These are phyloP conservation scores for Castanea crenata DNA, from an alignment of 306 rosid genomes.

Conservation along the genomic window DNA sequence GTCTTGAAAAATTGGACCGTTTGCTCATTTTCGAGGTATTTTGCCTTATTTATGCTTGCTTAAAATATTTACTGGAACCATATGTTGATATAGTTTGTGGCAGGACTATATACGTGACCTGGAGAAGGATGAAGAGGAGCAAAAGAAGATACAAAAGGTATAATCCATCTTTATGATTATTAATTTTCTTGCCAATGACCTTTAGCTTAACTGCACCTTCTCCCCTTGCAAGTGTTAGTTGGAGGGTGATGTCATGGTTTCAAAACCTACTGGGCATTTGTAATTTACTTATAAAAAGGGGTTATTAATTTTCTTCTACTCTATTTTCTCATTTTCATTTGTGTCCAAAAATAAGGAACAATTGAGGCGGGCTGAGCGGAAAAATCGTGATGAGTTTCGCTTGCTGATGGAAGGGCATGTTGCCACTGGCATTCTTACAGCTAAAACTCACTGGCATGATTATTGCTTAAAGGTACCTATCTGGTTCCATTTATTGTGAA, in stretches of 20 bases:
- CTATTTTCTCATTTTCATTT: conserved; percentile 25
- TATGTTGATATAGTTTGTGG: conserved; percentile 35
- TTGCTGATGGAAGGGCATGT: conserved; percentile 82
- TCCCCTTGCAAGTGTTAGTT: too few species aligned
- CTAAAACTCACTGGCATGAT: conserved; percentile 89
- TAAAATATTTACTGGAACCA: conserved; percentile 11
- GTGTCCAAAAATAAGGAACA: conserved; percentile 51
- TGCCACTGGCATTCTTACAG: conserved; percentile 64
- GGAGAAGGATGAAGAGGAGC: conserved; percentile 97
- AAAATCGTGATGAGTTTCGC: conserved; percentile 95
- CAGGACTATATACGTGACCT: conserved; percentile 96
- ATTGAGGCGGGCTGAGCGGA: conserved; percentile 79
- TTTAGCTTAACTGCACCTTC: too few species aligned
- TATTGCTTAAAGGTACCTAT: conserved; percentile 74
- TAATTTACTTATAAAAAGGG: not conserved
- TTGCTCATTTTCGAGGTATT: conserved; percentile 87
- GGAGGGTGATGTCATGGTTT: too few species aligned
- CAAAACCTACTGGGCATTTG: too few species aligned
- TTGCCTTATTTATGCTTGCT: conserved; percentile 22
- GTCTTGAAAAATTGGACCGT: conserved; percentile 93
- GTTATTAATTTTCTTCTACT: conserved; percentile 17
- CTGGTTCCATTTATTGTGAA: conserved; percentile 4
- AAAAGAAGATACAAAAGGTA: conserved; percentile 82
- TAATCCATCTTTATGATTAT: conserved; percentile 9
- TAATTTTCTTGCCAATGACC: not conserved